Evolutionary conservation across 2,329 filamentous ascomycete species (phyloP).

Genomic region (Nannizzia gypsea): DNA sequence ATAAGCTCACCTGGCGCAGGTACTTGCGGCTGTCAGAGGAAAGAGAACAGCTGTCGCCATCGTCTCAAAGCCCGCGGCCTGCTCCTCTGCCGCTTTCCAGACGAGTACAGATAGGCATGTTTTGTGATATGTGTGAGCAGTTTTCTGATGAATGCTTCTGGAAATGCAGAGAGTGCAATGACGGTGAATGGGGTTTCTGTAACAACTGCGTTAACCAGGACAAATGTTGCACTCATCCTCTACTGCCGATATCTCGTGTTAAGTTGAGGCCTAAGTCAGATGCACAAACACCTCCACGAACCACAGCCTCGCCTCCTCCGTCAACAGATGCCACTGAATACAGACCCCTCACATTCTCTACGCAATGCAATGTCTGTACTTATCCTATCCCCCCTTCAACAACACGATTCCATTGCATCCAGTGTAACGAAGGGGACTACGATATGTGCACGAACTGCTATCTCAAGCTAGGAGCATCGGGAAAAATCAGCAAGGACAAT

Average conservation of each 20-base stretch:
- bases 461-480: constrained; percentile 48
- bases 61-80: constrained; percentile 45
- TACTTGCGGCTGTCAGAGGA: constrained; percentile 23
- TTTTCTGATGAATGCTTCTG: constrained; percentile 78
- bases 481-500: constrained; percentile 60
- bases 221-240: constrained; percentile 64
- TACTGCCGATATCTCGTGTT: constrained; percentile 63
- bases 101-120: constrained; percentile 65
- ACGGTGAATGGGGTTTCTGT: constrained; percentile 92
- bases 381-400: constrained; percentile 57
- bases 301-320: not conserved
- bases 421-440: constrained; percentile 70
- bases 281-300: not conserved
- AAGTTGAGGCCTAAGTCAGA: constrained; percentile 14
- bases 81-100: constrained; percentile 44
- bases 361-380: constrained; percentile 67
- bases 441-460: constrained; percentile 78
- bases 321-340: constrained; percentile 33
- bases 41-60: constrained; percentile 7
- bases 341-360: constrained; percentile 58
- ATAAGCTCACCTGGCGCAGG: constrained; percentile 36
- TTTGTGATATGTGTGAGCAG: constrained; percentile 64
- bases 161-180: constrained; percentile 77
- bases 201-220: constrained; percentile 76
- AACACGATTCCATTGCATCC: constrained; percentile 67